phyloP scores from a whole-genome alignment of 768 basidiomycete species.

The Trametes villosa region DNA sequence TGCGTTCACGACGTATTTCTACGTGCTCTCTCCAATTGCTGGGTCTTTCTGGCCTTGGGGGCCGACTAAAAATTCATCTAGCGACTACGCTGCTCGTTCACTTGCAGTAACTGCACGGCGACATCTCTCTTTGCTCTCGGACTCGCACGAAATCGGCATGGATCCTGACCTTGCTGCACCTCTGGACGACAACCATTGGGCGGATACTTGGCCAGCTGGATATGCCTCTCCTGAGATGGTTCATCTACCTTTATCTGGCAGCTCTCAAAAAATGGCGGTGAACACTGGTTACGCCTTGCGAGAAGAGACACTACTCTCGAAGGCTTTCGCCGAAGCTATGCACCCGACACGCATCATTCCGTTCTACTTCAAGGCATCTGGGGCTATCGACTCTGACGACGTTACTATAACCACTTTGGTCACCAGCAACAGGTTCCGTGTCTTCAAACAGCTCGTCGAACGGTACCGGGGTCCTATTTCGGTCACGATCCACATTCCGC shows the following conservation, averaged over 20 bases:
- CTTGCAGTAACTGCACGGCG: background rate
- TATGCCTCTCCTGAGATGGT: constrained; percentile 9
- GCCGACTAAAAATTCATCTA: background rate
- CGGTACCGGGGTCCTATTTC: constrained; percentile 87
- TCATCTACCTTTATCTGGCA: background rate
- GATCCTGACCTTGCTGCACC: constrained; percentile 9
- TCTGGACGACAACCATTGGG: constrained; percentile 16
- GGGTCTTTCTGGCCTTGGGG: background rate
- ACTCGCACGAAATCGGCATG: constrained; percentile 10
- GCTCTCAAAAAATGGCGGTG: background rate
- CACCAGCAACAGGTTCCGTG: constrained; percentile 76
- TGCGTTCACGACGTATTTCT: constrained; percentile 36
- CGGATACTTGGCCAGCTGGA: constrained; percentile 14
- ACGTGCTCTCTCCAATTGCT: constrained; percentile 23
- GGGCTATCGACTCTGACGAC: constrained; percentile 59
- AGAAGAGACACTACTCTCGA: constrained; percentile 63
- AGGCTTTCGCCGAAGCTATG: constrained; percentile 71
- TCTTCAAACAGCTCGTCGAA: constrained; percentile 71
- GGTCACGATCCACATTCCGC: constrained; percentile 76
- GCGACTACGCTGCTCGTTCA: background rate
- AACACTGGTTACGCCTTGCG: constrained; percentile 33
- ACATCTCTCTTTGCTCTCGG: background rate
- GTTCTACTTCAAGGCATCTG: constrained; percentile 76
- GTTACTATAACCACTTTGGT: constrained; percentile 87
- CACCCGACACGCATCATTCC: constrained; percentile 78